These are phyloP conservation scores for Nemania serpens DNA, from an alignment of 2,329 filamentous ascomycete species.

Conservation along the genomic window DNA sequence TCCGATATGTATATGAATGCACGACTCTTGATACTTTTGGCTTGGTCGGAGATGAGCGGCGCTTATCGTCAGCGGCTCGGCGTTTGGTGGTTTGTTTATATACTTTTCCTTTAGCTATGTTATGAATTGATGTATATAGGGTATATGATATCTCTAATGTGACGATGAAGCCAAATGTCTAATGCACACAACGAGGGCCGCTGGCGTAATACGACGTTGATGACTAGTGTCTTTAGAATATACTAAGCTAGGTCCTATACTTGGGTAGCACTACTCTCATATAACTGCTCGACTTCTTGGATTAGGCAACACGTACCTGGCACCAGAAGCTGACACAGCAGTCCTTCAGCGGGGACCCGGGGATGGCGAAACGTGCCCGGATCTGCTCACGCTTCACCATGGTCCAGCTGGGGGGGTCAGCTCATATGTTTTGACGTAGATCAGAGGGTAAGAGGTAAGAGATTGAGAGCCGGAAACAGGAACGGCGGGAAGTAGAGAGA, in stretches of 20 bases:
- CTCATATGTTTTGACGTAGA: neutral
- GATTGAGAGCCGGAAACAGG: neutral
- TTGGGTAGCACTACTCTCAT: neutral
- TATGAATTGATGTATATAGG: too few species aligned
- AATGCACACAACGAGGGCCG: neutral
- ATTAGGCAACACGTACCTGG: slow-evolving; percentile 28
- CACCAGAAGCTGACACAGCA: slow-evolving; percentile 61
- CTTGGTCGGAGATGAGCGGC: neutral
- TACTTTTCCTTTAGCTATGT: too few species aligned
- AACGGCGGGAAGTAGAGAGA: neutral
- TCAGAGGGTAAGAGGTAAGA: neutral
- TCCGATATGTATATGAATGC: neutral
- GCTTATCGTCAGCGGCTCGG: too few species aligned
- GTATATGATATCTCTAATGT: too few species aligned
- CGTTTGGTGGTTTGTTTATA: neutral
- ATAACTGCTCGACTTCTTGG: neutral
- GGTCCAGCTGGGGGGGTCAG: slow-evolving; percentile 44
- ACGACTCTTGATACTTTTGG: neutral
- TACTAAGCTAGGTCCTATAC: neutral
- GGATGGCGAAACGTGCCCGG: slow-evolving; percentile 57
- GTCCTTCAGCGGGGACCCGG: slow-evolving; percentile 53
- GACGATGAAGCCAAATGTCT: neutral
- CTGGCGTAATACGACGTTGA: too few species aligned
- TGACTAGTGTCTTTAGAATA: too few species aligned
- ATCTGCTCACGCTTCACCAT: slow-evolving; percentile 60